Percentiles rank a stretch among this genome's conserved stretches.
phyloP scores from a whole-genome alignment of 768 basidiomycete species.

The Harrya chromipes region DNA sequence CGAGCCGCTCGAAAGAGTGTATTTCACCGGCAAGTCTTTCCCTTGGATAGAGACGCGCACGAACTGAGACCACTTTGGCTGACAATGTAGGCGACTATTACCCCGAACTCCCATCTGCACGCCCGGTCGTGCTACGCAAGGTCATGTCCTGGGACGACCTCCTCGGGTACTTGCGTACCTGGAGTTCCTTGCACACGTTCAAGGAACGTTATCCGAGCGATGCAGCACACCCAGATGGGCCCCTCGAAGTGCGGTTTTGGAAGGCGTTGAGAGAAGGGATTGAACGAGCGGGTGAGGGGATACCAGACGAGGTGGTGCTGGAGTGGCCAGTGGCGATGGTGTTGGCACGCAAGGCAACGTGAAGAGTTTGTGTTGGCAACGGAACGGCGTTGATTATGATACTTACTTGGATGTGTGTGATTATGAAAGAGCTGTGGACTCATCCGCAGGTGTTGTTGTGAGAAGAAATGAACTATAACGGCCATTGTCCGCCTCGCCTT shows the following conservation, averaged over 20 bases:
- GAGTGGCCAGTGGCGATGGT: conserved; percentile 40
- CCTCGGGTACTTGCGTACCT: conserved; percentile 66
- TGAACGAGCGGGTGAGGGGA: conserved; percentile 18
- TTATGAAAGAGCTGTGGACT: too few species aligned
- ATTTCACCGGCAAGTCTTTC: conserved; percentile 50
- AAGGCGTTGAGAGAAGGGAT: conserved; percentile 45
- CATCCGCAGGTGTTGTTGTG: too few species aligned
- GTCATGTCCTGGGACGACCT: conserved; percentile 64
- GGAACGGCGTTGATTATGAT: too few species aligned
- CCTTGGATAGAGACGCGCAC: background rate
- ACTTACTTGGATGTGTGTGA: too few species aligned
- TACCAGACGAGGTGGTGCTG: conserved; percentile 31
- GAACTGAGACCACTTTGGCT: too few species aligned
- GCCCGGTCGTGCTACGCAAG: conserved; percentile 51
- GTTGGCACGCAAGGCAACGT: conserved; percentile 10
- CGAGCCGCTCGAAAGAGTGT: conserved; percentile 47
- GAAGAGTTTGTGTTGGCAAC: too few species aligned
- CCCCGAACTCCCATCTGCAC: conserved; percentile 34
- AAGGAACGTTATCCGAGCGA: conserved; percentile 63
- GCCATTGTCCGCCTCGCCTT: too few species aligned
- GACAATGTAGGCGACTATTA: conserved; percentile 37
- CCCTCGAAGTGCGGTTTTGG: conserved; percentile 66
- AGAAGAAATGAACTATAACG: too few species aligned
- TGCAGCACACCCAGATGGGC: conserved; percentile 44
- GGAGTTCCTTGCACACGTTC: conserved; percentile 67